Evolutionary conservation across 1,284 basidiomycete species (phyloP), one percentile per base, ranked within the genome.

Genomic region (Moesziomyces parantarcticus): DNA sequence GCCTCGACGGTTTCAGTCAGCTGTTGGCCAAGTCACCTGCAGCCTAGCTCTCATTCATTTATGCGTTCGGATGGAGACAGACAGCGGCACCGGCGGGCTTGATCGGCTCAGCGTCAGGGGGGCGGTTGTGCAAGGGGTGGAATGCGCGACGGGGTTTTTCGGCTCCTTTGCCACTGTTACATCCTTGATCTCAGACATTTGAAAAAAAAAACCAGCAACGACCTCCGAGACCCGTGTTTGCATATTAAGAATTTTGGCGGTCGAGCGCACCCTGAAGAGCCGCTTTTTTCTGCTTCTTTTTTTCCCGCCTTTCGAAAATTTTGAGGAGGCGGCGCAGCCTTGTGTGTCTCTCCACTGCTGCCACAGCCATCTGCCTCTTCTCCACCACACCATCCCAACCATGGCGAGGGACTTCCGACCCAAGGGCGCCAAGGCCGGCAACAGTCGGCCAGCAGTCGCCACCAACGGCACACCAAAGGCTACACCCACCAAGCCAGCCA

Each of bases 371-470:
- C 51, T 50, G 25, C 43, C 29, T 3, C 18, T 9, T 32, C 20
- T n/a, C 40, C 53, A 25, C 16, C 26, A 39, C 23, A 32, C 34
- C 50, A 32, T 39, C 22, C 23, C 51, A 10, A 60, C 34, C 26
- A 79, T 79, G 77, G 58, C 67, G 39, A 63, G 75, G 56, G 75
- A 79, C 47, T 77, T 77, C 54, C 57, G 77, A 44, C 72, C 76
- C 22, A 77, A 77, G 53, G 66, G 62, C 40, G 59, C 65, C 23
- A 60, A 61, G 48, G 53, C 54, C 29, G 36, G 39, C 32, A 25
- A n/a, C 23, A 41, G 16, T 22, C 34, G 7, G 42, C 39, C 21
- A 45, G 11, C 34, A 2, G 16, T 5, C 14, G 16, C 14, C 36
- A 39, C 36, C 16, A 16, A 39, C 16, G 36, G 5, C 36, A 39